Base-by-base conservation (phyloP, 164 flowering plant genomes). In the Vitis riparia region DNA sequence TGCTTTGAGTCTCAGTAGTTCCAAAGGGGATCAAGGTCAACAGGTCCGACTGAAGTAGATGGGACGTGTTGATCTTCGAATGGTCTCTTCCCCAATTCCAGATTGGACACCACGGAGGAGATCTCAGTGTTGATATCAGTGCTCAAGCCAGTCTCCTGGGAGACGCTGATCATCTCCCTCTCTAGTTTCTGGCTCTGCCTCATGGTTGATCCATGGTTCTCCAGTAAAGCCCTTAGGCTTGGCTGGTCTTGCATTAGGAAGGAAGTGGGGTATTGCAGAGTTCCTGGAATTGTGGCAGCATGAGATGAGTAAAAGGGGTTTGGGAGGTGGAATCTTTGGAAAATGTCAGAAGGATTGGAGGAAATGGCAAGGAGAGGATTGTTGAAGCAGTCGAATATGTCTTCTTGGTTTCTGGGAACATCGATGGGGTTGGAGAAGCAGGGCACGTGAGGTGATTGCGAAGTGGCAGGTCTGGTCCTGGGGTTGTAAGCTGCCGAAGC, bases 391-490 rank as follows among this genome's bases (percentile, higher is more conserved):
- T 15, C 68, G 23, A 69, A 44, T 23, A 65, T 49, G 8, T 75
- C 68, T 52, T 76, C 73, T n/a, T 70, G 80, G 65, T 63, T 59
- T 55, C 72, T 73, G 57, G 61, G 77, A 62, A 59, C 29, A 37
- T 74, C 71, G 53, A 67, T 72, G 37, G 75, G 62, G 50, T 76
- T 87, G 94, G 94, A 89, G 94, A 89, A 89, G 94, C 89, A 89
- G 94, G 88, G 81, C 89, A 87, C 94, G 89, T 85, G 80, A 60
- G 75, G 57, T 11, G 79, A 65, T 37, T 79, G 77, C 11, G 77
- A 13, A 14, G 11, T 53, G 8, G 61, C 55, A 0, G 70, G 16
- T 68, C 68, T 78, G 14, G 63, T 73, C 57, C 69, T 81, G 59
- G 50, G 56, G 61, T 2, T 72, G 55, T 71, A 79, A 9, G 90